Percentiles rank a stretch among this genome's conserved stretches.
Conservation (phyloP, 306 rosid species). For the Inga laurina region DNA sequence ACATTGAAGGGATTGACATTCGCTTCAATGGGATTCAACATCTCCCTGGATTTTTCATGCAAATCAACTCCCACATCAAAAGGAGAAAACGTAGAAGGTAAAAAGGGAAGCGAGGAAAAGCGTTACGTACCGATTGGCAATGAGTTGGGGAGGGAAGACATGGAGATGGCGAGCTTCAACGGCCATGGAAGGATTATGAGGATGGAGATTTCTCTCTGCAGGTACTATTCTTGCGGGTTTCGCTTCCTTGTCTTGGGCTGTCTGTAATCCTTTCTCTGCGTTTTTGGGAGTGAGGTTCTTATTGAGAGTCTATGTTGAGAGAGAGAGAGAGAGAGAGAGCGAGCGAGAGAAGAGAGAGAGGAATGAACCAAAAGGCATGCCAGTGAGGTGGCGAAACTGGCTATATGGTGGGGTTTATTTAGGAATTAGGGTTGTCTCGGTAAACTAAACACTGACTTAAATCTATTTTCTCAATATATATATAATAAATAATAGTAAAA, state of each 20-base stretch:
- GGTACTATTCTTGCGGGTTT: not conserved
- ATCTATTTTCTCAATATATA: not conserved
- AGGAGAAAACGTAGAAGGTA: not conserved
- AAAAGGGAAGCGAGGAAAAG: not conserved
- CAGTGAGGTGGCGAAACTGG: slow-evolving; percentile 50
- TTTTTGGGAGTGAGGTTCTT: not conserved
- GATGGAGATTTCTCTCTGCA: not conserved
- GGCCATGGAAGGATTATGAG: slow-evolving; percentile 44
- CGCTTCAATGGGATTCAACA: slow-evolving; percentile 50
- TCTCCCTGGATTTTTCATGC: slow-evolving; percentile 44
- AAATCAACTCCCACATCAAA: not conserved
- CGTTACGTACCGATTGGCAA: slow-evolving; percentile 49
- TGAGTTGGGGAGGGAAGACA: slow-evolving; percentile 62
- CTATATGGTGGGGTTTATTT: slow-evolving; percentile 65
- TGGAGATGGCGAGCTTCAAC: slow-evolving; percentile 72
- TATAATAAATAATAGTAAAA: not conserved
- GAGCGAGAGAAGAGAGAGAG: not conserved
- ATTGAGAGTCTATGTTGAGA: slow-evolving; percentile 8
- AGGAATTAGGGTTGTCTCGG: slow-evolving; percentile 63
- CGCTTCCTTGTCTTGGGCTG: not conserved
- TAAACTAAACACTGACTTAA: slow-evolving; percentile 1
- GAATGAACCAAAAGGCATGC: slow-evolving; percentile 52
- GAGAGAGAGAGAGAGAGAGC: not conserved
- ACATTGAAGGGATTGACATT: slow-evolving; percentile 40
- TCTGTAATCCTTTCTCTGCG: not conserved